Base-by-base conservation (phyloP, 768 basidiomycete species). In the Lactarius indigo region DNA sequence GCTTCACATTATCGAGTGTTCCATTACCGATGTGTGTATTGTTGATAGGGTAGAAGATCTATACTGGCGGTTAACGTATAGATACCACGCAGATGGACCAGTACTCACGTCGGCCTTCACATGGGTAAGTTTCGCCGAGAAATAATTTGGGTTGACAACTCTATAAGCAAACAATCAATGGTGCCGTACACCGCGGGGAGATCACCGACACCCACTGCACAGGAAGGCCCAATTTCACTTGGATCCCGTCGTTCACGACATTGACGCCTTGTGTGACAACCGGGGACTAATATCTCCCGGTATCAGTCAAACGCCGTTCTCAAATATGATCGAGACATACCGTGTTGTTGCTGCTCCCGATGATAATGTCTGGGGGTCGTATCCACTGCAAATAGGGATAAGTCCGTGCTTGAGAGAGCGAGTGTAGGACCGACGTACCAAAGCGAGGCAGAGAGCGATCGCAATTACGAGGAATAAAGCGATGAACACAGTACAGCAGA, bases 101-200 rank as follows among this genome's bases (percentile, higher is more conserved):
- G 2, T 47, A 10, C 76, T 61, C 75, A 89, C 89, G 47, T 87
- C 76, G 5, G 87, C 88, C 54, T 83, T 79, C 69, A 94, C 84
- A 64, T 83, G 82, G 61, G 83, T 82, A 75, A 94, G 82, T 23
- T 80, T 81, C 12, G 90, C 87, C 10, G 82, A 76, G 73, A 94
- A 92, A 76, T 85, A 92, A 74, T 94, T 94, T 33, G 92, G 92
- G 72, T 94, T 94, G 73, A 79, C 78, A 63, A 93, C 89, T 33
- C 91, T 94, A 70, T 63, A 64, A n/a, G 28, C 52, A 10, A 37
- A 44, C n/a, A 68, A 69, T 17, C 55, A 55, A 30, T 57, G 41
- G 5, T 66, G 59, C 4, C 56, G n/a, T 4, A 18, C 20, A 28
- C 17, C 23, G 20, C 64, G 37, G 64, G 55, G 71, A 42, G 74